These are phyloP conservation scores for Linum usitatissimum DNA, from an alignment of 345 rosid species.

Conservation along the genomic window DNA sequence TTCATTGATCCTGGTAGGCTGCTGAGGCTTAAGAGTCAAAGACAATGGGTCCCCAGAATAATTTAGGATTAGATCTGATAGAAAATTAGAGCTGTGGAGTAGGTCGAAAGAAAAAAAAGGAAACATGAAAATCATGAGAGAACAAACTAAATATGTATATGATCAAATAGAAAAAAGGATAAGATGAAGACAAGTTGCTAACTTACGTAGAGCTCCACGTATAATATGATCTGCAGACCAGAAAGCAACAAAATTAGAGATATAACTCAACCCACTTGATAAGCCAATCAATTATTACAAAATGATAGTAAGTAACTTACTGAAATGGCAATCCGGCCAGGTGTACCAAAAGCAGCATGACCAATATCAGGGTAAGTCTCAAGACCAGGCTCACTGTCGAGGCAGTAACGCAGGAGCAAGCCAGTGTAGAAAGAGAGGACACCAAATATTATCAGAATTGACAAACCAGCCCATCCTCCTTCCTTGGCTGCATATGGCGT, in stretches of 20 bases:
- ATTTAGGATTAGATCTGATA: background rate
- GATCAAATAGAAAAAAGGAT: constrained; percentile 1
- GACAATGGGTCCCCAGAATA: background rate
- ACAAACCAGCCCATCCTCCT: constrained; percentile 85
- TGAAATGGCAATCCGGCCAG: constrained; percentile 61
- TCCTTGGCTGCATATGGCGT: constrained; percentile 84
- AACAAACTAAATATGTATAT: too few species aligned
- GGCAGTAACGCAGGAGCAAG: constrained; percentile 61
- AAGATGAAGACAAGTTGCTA: constrained; percentile 18
- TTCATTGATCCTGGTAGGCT: too few species aligned
- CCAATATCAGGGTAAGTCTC: constrained; percentile 96
- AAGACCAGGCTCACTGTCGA: constrained; percentile 76
- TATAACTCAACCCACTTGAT: background rate
- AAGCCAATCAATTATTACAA: background rate
- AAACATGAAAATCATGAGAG: background rate
- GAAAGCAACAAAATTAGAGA: constrained; percentile 1
- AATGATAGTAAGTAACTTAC: constrained; percentile 25
- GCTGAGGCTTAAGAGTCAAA: background rate
- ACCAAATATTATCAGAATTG: constrained; percentile 50
- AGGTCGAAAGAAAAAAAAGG: background rate
- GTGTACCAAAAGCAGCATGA: constrained; percentile 76
- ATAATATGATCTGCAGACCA: constrained; percentile 57
- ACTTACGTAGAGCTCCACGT: constrained; percentile 87
- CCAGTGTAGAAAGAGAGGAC: constrained; percentile 85
- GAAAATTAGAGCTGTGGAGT: too few species aligned